Evolutionary conservation across 2,329 filamentous ascomycete species (phyloP).

Genomic region (Thielaviopsis populi): DNA sequence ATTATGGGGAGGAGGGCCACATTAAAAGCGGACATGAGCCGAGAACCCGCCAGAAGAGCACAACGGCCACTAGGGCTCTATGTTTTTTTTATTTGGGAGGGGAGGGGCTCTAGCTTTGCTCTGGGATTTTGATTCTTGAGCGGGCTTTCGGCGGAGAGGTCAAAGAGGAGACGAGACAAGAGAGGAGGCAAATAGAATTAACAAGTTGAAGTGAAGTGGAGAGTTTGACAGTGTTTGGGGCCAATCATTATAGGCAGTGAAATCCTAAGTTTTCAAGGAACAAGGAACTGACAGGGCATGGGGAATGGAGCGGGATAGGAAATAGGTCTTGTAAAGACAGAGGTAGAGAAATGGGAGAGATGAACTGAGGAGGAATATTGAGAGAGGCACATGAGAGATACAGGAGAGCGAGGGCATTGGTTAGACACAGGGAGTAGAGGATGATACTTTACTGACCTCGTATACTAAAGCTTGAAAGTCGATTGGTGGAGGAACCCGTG

Average conservation of each 20-base stretch:
- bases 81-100: not conserved
- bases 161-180: not conserved
- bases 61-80: not conserved
- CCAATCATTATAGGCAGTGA: not conserved
- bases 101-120: not conserved
- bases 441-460: not conserved
- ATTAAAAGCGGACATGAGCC: not conserved
- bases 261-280: not conserved
- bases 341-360: not conserved
- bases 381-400: not conserved
- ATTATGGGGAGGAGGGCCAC: not conserved
- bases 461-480: not conserved
- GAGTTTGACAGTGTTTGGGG: not conserved
- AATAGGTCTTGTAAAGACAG: not conserved
- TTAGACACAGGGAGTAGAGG: not conserved
- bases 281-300: not conserved
- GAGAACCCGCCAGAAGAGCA: not conserved
- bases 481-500: not conserved
- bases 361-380: too few relatives aligned
- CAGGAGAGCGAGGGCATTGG: not conserved
- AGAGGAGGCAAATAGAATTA: constrained; percentile 1
- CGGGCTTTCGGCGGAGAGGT: not conserved
- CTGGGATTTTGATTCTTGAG: not conserved
- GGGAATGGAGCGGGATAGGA: not conserved
- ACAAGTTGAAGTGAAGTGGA: not conserved